A percentile compares a stretch with the other conserved stretches of the same genome.
Evolutionary conservation across 2,329 filamentous ascomycete genomes (phyloP).

Genomic region (Pseudopithomyces maydicus): DNA sequence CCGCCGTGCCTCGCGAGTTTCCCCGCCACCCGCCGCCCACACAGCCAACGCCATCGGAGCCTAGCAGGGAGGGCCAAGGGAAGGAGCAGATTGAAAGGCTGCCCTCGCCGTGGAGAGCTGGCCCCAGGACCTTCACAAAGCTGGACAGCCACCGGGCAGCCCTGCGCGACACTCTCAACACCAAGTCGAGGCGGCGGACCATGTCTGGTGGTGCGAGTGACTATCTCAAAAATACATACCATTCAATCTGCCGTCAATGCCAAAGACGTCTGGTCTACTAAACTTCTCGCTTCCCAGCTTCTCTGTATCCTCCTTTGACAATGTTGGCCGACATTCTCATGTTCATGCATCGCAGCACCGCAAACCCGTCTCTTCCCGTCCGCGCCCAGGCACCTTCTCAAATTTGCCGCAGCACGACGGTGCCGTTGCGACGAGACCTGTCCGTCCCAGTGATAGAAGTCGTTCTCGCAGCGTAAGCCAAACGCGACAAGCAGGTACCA

Average conservation of each 20-base stretch:
- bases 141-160: constrained; percentile 42
- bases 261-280: constrained; percentile 42
- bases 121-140: constrained; percentile 42
- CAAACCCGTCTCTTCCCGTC: constrained; percentile 23
- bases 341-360: constrained; percentile 14
- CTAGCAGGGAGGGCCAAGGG: not conserved
- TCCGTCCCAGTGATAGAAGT: constrained; percentile 10
- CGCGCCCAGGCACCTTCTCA: constrained; percentile 3
- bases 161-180: constrained; percentile 45
- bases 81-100: constrained; percentile 32
- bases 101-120: constrained; percentile 54
- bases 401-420: constrained; percentile 32
- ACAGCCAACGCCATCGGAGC: not conserved
- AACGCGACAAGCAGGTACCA: constrained; percentile 19
- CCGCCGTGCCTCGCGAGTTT: not conserved
- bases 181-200: constrained; percentile 43
- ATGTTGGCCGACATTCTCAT: constrained; percentile 17
- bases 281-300: constrained; percentile 44
- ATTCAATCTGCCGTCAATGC: constrained; percentile 44
- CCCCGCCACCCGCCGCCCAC: constrained; percentile 1
- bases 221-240: constrained; percentile 42
- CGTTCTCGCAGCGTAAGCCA: constrained; percentile 8
- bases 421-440: constrained; percentile 13
- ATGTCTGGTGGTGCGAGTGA: constrained; percentile 46
- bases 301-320: constrained; percentile 34